Base-by-base conservation (phyloP, 768 basidiomycete genomes). In the Lanmaoa rubissima region DNA sequence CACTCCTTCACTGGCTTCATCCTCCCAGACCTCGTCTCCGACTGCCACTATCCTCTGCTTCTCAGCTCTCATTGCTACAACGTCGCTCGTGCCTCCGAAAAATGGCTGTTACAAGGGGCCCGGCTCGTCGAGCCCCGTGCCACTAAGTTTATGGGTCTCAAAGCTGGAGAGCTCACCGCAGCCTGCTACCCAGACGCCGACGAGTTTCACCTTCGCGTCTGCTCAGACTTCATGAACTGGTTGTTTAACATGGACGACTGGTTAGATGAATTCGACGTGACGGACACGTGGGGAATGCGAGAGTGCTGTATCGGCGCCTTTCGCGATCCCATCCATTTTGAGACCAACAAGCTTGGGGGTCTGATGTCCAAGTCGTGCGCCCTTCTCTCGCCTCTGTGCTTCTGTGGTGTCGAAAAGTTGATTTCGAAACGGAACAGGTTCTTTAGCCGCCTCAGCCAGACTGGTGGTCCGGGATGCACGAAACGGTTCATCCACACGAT, bases 101-200 rank as follows among this genome's bases (percentile, higher is more conserved):
- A 63, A 45, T 77, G 76, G 76, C 54, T 77, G 31, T 26, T 70
- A 5, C 42, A 60, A 39, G 68, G 66, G 0, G 64, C 66, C 21
- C 60, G 56, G 11, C 65, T 71, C 38, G 64, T 67, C 51, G 71
- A 72, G 45, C 73, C 75, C 54, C 65, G 64, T 9, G 50, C 57
- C 32, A 73, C 69, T 55, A 73, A 71, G 36, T 78, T 88, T 51
- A 76, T 77, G 62, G 83, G 82, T 31, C 76, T 87, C 53, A 82
- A 86, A 58, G 83, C 84, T 13, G 85, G 86, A 43, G 82, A 85
- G 59, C 80, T 90, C 60, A 82, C 85, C 35, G 85, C 84, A 3
- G 79, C 75, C 65, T 86, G 83, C 68, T 89, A 88, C 67, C 78
- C 82, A 54, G 78, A 78, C 26, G 74, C 81, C 21, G 72, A 80